Percentiles rank a stretch among this genome's conserved stretches.
These are phyloP conservation scores for Talaromyces sp. DNA, from an alignment of 2,329 filamentous ascomycete genomes.

Conservation along the genomic window DNA sequence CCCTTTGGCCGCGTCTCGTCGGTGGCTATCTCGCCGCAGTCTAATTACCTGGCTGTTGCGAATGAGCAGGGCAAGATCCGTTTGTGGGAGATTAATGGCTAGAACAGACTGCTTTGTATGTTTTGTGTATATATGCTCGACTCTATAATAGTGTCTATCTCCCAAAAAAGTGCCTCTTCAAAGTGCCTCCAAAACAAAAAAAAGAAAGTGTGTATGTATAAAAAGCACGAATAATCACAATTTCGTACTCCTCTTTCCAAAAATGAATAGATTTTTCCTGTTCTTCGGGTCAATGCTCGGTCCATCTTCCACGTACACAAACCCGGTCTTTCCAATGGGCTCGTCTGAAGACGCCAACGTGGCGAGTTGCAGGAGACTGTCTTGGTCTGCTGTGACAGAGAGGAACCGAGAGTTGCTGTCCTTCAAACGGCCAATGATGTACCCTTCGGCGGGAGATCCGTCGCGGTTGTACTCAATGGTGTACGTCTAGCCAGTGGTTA, in stretches of 20 bases:
- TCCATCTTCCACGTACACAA: conserved; percentile 3
- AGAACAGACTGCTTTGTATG: background rate
- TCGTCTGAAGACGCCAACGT: conserved; percentile 2
- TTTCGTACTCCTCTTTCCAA: conserved; percentile 1
- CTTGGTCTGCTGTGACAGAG: conserved; percentile 41
- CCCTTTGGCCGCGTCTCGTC: conserved; percentile 77
- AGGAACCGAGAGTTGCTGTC: conserved; percentile 47
- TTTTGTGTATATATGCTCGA: background rate
- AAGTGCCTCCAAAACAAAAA: background rate
- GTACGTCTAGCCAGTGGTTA: conserved; percentile 46
- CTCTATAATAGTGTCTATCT: background rate
- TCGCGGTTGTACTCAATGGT: conserved; percentile 54
- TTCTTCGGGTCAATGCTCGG: background rate
- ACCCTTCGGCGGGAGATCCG: conserved; percentile 43
- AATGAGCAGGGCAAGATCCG: conserved; percentile 86
- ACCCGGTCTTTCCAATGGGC: conserved; percentile 3
- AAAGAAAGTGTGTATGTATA: background rate
- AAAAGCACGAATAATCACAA: background rate
- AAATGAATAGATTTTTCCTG: conserved; percentile 6
- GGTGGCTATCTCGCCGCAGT: conserved; percentile 62
- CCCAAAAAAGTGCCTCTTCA: background rate
- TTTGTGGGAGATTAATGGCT: conserved; percentile 70
- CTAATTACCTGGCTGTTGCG: conserved; percentile 71
- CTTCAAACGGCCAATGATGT: conserved; percentile 50
- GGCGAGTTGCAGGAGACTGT: background rate